Conservation (phyloP, 331 rosid genomes). For the Dryas integrifolia region DNA sequence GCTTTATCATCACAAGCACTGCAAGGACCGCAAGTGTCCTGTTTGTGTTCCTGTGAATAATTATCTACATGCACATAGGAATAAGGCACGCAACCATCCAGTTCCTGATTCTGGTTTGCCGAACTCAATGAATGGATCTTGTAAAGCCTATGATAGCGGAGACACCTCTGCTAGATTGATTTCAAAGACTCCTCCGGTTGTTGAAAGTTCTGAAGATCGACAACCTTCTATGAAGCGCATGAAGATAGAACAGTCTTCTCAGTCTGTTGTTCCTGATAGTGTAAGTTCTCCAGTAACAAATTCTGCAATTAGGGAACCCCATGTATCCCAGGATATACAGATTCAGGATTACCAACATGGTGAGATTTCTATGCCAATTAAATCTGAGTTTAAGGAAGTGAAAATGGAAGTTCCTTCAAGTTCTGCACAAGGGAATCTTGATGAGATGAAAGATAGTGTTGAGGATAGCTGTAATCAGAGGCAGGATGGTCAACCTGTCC, state of each 20-base stretch:
- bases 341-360: constrained; percentile 45
- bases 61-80: constrained; percentile 34
- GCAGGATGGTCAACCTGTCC: constrained; percentile 42
- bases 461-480: constrained; percentile 40
- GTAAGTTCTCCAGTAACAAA: constrained; percentile 45
- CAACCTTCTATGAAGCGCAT: constrained; percentile 76
- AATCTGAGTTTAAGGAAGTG: constrained; percentile 58
- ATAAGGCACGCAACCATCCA: constrained; percentile 32
- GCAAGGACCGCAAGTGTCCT: constrained; percentile 66
- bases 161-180: constrained; percentile 44
- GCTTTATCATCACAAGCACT: constrained; percentile 61
- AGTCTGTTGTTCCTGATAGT: constrained; percentile 51
- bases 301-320: constrained; percentile 48
- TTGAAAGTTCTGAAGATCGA: constrained; percentile 57
- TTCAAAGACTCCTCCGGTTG: constrained; percentile 38
- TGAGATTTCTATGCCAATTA: constrained; percentile 46
- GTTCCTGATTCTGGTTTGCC: constrained; percentile 51
- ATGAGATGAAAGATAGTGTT: constrained; percentile 45
- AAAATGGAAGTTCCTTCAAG: constrained; percentile 51
- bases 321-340: constrained; percentile 46
- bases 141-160: constrained; percentile 47
- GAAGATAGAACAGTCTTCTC: constrained; percentile 70
- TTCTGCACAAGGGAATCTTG: constrained; percentile 39
- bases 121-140: constrained; percentile 46
- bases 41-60: constrained; percentile 72